Evolutionary conservation across 805 yeast genomes (phyloP).

Genomic region (Candida coquimbonensis): DNA sequence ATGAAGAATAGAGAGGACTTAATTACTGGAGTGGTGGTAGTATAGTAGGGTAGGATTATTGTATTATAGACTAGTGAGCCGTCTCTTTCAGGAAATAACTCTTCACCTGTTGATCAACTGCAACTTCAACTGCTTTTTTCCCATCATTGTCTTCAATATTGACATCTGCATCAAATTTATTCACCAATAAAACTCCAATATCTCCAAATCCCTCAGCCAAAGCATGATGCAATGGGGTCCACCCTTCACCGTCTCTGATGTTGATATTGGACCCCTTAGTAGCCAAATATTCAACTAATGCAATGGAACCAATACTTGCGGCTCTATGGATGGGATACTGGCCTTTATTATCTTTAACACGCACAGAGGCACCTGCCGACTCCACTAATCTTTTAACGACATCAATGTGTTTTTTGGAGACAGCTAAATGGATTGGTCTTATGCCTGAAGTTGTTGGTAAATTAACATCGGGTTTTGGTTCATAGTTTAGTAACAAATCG

Average conservation of each 20-base stretch:
- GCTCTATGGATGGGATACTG: slow-evolving; percentile 77
- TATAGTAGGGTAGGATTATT: too few relatives aligned
- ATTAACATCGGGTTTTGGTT: slow-evolving; percentile 55
- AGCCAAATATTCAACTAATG: slow-evolving; percentile 48
- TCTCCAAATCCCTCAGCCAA: slow-evolving; percentile 86
- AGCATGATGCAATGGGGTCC: slow-evolving; percentile 89
- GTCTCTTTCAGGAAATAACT: slow-evolving; percentile 1
- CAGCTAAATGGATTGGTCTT: slow-evolving; percentile 71
- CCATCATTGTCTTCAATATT: slow-evolving; percentile 42
- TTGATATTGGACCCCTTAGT: slow-evolving; percentile 56
- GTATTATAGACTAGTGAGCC: too few relatives aligned
- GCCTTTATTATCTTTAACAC: slow-evolving; percentile 59
- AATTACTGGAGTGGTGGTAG: too few relatives aligned
- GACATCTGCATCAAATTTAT: slow-evolving; percentile 59
- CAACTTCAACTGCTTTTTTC: slow-evolving; percentile 45
- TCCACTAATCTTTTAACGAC: slow-evolving; percentile 47
- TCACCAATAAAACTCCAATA: slow-evolving; percentile 52
- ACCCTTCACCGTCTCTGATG: slow-evolving; percentile 61
- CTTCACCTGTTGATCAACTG: slow-evolving; percentile 43
- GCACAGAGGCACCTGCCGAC: slow-evolving; percentile 46
- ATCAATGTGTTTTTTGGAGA: slow-evolving; percentile 54
- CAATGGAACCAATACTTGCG: slow-evolving; percentile 63
- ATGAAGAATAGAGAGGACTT: too few relatives aligned
- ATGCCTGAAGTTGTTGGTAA: slow-evolving; percentile 59
- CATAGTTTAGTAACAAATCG: slow-evolving; percentile 39